phyloP scores from a whole-genome alignment of 192 early-diverging fungal genomes.

The Neocallimastix lanati region DNA sequence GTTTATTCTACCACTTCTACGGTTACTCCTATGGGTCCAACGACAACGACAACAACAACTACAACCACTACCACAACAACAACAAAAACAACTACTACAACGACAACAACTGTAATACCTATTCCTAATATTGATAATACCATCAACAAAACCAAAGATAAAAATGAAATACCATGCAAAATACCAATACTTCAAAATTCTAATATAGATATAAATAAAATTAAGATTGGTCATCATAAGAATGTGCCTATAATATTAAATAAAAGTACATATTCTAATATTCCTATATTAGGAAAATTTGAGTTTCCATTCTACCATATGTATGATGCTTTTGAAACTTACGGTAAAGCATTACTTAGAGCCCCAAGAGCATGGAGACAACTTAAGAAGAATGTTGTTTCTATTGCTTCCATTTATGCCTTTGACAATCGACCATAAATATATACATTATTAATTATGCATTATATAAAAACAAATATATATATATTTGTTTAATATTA shows the following conservation, averaged over 20 bases:
- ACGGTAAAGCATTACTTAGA: background rate
- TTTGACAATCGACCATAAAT: background rate
- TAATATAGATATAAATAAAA: background rate
- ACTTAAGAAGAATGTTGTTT: background rate
- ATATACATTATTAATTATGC: too few species aligned
- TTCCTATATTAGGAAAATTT: background rate
- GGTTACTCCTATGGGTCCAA: too few species aligned
- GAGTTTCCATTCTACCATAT: background rate
- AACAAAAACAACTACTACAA: too few species aligned
- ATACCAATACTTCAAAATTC: background rate
- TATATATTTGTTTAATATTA: too few species aligned
- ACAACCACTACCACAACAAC: too few species aligned
- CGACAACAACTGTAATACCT: too few species aligned
- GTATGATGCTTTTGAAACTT: background rate
- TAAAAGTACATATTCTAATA: background rate
- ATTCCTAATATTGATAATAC: too few species aligned
- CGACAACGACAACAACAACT: too few species aligned
- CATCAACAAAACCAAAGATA: too few species aligned
- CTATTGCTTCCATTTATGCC: background rate
- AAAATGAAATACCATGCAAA: background rate
- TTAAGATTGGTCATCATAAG: background rate
- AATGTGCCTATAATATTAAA: background rate
- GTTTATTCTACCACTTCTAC: too few species aligned
- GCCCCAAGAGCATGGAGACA: background rate
- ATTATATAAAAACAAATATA: too few species aligned